phyloP scores from a whole-genome alignment of 345 rosid genomes.

The Hypericum androsaemum region DNA sequence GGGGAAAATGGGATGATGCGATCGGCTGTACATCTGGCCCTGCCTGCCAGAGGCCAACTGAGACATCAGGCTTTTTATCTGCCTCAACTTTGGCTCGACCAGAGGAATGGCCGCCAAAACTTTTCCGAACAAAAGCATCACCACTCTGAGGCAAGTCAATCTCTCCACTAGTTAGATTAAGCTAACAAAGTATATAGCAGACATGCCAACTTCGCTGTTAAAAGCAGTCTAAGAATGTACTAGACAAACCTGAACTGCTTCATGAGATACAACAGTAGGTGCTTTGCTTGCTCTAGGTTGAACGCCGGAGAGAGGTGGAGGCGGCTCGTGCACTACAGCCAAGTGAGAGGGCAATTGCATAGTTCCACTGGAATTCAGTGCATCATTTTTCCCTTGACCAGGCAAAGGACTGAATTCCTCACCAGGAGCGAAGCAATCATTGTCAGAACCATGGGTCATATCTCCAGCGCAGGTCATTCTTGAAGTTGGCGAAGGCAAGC shows the following conservation, averaged over 20 bases:
- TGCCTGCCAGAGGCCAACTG: conserved; percentile 41
- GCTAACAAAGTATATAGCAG: no score
- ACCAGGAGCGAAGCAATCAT: conserved; percentile 72
- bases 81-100: conserved; percentile 31
- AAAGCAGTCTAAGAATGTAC: no score
- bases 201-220: no score
- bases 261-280: no score
- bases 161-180: conserved; percentile 5
- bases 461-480: conserved; percentile 35
- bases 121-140: conserved; percentile 25
- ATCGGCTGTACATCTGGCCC: conserved; percentile 39
- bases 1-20: conserved; percentile 23
- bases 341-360: conserved; percentile 40
- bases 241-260: no score
- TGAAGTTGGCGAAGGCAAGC: conserved; percentile 73
- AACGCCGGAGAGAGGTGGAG: neutral
- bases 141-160: conserved; percentile 6
- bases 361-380: conserved; percentile 65
- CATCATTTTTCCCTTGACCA: conserved; percentile 52
- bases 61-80: conserved; percentile 28
- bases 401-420: conserved; percentile 52
- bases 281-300: no score
- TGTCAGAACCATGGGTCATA: conserved; percentile 49
- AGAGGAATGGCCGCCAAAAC: conserved; percentile 36
- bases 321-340: conserved; percentile 21